Percentiles rank a stretch among this genome's conserved stretches.
Evolutionary conservation across 2,329 filamentous ascomycete genomes (phyloP).

Genomic region (Aspergillus vadensis): DNA sequence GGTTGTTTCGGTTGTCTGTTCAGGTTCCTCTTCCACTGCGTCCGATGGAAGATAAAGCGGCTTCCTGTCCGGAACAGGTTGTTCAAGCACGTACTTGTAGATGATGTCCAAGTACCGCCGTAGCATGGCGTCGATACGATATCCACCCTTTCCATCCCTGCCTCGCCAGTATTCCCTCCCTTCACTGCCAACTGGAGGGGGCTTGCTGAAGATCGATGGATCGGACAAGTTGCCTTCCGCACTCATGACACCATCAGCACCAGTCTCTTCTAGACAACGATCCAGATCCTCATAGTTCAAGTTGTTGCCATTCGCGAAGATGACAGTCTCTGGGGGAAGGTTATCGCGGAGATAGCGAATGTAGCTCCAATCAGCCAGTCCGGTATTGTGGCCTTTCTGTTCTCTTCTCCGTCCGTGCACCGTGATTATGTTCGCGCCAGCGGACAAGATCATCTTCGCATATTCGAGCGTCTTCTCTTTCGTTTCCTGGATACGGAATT

Average conservation of each 20-base stretch:
- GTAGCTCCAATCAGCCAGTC: conserved; percentile 86
- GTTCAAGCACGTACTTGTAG: conserved; percentile 71
- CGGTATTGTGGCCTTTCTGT: conserved; percentile 95
- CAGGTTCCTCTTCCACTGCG: conserved; percentile 28
- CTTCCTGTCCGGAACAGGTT: conserved; percentile 63
- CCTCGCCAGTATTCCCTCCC: conserved; percentile 86
- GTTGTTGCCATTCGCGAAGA: conserved; percentile 97
- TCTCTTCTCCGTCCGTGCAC: conserved; percentile 87
- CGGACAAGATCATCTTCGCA: conserved; percentile 79
- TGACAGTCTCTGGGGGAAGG: conserved; percentile 81
- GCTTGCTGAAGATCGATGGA: conserved; percentile 76
- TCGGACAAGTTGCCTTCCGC: conserved; percentile 95
- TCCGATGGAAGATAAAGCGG: conserved; percentile 72
- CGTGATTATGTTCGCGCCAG: conserved; percentile 89
- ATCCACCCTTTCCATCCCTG: conserved; percentile 76
- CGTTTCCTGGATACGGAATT: conserved; percentile 87
- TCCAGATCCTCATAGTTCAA: conserved; percentile 77
- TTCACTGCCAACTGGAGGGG: conserved; percentile 65
- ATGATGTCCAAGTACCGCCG: conserved; percentile 90
- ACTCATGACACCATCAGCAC: conserved; percentile 91
- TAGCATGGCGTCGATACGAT: conserved; percentile 82
- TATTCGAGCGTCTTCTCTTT: conserved; percentile 85
- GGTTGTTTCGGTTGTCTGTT: conserved; percentile 19
- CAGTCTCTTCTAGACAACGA: conserved; percentile 76
- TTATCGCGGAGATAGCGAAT: conserved; percentile 80